These are phyloP conservation scores for Fusarium abutilonis DNA, from an alignment of 2,329 filamentous ascomycete genomes.

Conservation along the genomic window DNA sequence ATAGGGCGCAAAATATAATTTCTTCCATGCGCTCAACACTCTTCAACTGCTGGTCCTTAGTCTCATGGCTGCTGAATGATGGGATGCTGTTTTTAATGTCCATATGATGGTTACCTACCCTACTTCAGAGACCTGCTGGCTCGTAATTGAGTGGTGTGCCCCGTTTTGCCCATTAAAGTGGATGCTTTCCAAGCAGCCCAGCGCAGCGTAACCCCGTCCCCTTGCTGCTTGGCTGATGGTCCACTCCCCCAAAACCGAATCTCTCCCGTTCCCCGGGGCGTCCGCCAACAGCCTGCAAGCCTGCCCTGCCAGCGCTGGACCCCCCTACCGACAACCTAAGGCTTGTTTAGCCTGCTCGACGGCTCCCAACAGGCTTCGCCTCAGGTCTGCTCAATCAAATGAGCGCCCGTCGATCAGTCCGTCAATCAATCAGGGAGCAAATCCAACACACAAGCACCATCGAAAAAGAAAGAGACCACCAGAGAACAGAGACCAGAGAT, in stretches of 20 bases:
- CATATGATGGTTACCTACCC: slow-evolving; percentile 1
- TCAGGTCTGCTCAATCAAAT: slow-evolving; percentile 43
- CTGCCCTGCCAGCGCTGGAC: slow-evolving; percentile 16
- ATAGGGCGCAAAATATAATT: neutral
- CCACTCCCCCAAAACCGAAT: slow-evolving; percentile 34
- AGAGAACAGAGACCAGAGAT: slow-evolving; percentile 17
- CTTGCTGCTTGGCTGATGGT: slow-evolving; percentile 22
- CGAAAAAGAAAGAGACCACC: neutral
- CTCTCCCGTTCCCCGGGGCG: slow-evolving; percentile 21
- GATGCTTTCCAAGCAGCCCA: slow-evolving; percentile 13
- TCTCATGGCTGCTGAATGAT: neutral
- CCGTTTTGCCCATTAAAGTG: slow-evolving; percentile 2
- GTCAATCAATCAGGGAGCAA: slow-evolving; percentile 40
- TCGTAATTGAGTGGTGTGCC: slow-evolving; percentile 14
- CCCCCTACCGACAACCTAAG: slow-evolving; percentile 9
- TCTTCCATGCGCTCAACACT: neutral
- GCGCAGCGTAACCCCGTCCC: slow-evolving; percentile 2
- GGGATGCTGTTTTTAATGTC: neutral
- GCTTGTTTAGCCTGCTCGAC: slow-evolving; percentile 31
- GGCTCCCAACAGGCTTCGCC: slow-evolving; percentile 41
- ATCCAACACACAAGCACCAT: slow-evolving; percentile 31
- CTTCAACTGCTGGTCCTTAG: neutral
- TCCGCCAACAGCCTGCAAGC: slow-evolving; percentile 28
- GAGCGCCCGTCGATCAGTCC: slow-evolving; percentile 16
- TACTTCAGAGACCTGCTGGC: slow-evolving; percentile 4